Base-by-base conservation (phyloP, 306 rosid genomes). In the Arachis hypogaea region DNA sequence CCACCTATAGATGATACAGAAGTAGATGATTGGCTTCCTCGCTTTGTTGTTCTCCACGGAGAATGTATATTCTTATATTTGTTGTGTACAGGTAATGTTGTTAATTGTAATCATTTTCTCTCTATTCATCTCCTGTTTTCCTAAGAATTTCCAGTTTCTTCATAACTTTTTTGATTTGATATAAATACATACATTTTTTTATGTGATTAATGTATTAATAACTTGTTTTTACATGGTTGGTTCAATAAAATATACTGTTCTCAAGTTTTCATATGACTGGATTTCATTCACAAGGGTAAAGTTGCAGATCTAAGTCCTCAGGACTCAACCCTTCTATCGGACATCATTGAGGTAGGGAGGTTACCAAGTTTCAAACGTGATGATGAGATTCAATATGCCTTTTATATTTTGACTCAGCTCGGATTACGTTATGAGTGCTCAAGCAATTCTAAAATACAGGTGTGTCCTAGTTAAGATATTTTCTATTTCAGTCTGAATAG, bases 1-100 rank as follows among this genome's bases (percentile, higher is more conserved):
- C 92, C 90, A 58, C 97, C 96, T 1, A 71, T 92, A 68, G 99
- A 94, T 77, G 99, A 92, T 64, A 73, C 80, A 14, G 99, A 94
- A 0, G 85, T 94, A 59, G 93, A 94, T 79, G 99, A 94, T 71
- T 80, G 99, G 99, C 96, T 92, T 80, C 97, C 99, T 45, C 99
- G 99, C 70, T 94, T 94, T 67, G 86, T 88, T 7, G 93, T 92
- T 82, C 89, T 94, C n/a, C 97, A 94, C 40, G 99, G 99, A 46
- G 64, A 69, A 16, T 94, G 99, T 74, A 65, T 94, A 64, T 94
- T 88, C 81, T 83, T 94, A 82, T 94, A 87, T 79, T 73, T 89
- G 56, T 67, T 79, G 11, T 91, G 89, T 38, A 92, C 99, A 75
- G 99, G 97, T 94, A 86, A 72, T 69, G 28, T 10, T 44, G 33